These are phyloP conservation scores for Aegilops speltoides DNA, from an alignment of 176 grass and related monocot species.

Conservation along the genomic window DNA sequence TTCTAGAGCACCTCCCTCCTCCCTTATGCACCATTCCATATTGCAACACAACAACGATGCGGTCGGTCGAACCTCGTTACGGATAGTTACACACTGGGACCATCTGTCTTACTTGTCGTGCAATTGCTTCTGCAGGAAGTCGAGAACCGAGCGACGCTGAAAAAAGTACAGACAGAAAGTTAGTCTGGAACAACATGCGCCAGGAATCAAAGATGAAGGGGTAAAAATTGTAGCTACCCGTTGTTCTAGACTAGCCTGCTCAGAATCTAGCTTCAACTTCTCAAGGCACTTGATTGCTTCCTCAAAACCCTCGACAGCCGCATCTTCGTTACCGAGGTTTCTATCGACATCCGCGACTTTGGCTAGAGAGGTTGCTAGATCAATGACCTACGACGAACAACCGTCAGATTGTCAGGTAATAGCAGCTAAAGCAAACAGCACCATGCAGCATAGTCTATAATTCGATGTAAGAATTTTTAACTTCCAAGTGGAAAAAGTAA, in stretches of 20 bases:
- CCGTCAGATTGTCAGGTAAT: neutral
- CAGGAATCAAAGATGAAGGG: neutral
- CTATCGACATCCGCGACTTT: constrained; percentile 93
- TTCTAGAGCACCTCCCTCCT: neutral
- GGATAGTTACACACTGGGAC: neutral
- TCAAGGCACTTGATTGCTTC: constrained; percentile 90
- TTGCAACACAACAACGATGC: neutral
- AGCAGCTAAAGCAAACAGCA: neutral
- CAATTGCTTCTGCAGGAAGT: constrained; percentile 71
- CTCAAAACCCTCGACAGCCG: constrained; percentile 63
- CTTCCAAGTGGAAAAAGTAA: neutral
- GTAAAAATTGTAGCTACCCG: constrained; percentile 33
- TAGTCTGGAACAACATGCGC: neutral
- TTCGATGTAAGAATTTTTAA: neutral
- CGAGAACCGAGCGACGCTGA: constrained; percentile 69
- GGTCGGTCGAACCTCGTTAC: neutral
- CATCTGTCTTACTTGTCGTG: constrained; percentile 38
- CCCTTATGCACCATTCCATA: neutral
- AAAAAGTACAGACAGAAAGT: constrained; percentile 3
- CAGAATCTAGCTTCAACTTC: constrained; percentile 77
- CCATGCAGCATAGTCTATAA: neutral
- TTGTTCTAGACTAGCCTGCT: constrained; percentile 56
- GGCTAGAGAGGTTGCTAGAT: constrained; percentile 90
- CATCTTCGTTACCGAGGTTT: constrained; percentile 75
- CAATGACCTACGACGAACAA: constrained; percentile 60